Base-by-base conservation (phyloP, 169 alveolate species). In the Plasmodium relictum region DNA sequence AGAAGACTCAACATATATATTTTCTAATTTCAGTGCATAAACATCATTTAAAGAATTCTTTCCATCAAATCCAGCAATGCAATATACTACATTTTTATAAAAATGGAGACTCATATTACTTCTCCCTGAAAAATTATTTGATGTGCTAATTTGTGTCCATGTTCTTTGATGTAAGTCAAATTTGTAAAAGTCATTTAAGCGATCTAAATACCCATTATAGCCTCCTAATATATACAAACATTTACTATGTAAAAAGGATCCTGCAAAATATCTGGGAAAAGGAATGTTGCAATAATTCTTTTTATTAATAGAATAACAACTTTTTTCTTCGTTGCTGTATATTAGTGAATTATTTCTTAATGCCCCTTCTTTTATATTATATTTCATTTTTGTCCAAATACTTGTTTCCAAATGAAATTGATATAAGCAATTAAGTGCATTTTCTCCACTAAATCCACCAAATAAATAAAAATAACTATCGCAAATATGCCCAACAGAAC, bases 161-260 rank as follows among this genome's bases (percentile, higher is more conserved):
- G 39, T 61, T 16, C 88, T 58, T 74, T 74, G 31, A 44, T 56
- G 56, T 44, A 74, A 18, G 14, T 74, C 73, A 74, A 58, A 74
- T 74, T 74, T 74, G 24, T 74, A 74, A 18, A 74, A 41, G 31
- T 74, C 88, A 22, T 74, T 58, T 12, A 74, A 45, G 20, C 73
- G 41, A 37, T 18, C 73, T 9, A 14, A 58, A 2, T 39, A 37
- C 18, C 16, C 58, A 59, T 74, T 61, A 59, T 74, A 74, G 10
- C 88, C 88, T 58, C 88, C 88, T 44, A 74, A 39, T 22, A 74
- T 74, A 54, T 74, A 74, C 58, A 74, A 56, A 59, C 44, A 61
- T 22, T 56, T 41, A 39, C 58, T 74, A 22, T 59, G 50, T 42
- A 74, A 14, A 56, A 74, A 74, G n/a, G 74, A 74, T 0, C 74